Evolutionary conservation across 108 stramenopile genomes (phyloP).

Genomic region (Chaetoceros tenuissimus): DNA sequence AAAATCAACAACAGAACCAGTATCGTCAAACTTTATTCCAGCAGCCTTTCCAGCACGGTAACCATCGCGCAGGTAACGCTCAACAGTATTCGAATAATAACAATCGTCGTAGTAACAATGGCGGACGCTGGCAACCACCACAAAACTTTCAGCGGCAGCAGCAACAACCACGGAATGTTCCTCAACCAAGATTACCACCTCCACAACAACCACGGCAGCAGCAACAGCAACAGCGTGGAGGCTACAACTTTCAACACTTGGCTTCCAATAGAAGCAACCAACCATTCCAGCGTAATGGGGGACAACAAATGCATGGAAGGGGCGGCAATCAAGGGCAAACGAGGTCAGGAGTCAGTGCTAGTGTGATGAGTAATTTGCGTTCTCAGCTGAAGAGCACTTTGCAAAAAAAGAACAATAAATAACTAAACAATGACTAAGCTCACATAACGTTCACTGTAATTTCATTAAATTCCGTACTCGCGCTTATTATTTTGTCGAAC

Average conservation of each 20-base stretch:
- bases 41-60: conserved; percentile 28
- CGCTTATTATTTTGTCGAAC: too few relatives aligned
- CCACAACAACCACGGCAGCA: conserved; percentile 18
- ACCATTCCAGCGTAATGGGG: conserved; percentile 5
- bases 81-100: conserved; percentile 3
- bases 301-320: conserved; percentile 17
- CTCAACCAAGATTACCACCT: conserved; percentile 10
- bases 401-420: conserved; percentile 29
- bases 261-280: conserved; percentile 12
- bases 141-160: conserved; percentile 26
- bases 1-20: too few relatives aligned
- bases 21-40: conserved; percentile 7
- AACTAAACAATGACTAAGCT: too few relatives aligned
- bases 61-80: conserved; percentile 8
- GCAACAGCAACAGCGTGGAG: conserved; percentile 11
- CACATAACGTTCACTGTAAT: too few relatives aligned
- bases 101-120: conserved; percentile 6
- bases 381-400: conserved; percentile 77
- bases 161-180: conserved; percentile 21
- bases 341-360: conserved; percentile 23
- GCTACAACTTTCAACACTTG: conserved; percentile 2
- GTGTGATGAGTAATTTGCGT: conserved; percentile 58
- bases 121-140: conserved; percentile 16
- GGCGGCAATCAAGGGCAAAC: background rate
- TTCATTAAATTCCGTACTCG: too few relatives aligned